Evolutionary conservation across 257 asterid genomes (phyloP).

Genomic region (Nicotiana noctiflora): DNA sequence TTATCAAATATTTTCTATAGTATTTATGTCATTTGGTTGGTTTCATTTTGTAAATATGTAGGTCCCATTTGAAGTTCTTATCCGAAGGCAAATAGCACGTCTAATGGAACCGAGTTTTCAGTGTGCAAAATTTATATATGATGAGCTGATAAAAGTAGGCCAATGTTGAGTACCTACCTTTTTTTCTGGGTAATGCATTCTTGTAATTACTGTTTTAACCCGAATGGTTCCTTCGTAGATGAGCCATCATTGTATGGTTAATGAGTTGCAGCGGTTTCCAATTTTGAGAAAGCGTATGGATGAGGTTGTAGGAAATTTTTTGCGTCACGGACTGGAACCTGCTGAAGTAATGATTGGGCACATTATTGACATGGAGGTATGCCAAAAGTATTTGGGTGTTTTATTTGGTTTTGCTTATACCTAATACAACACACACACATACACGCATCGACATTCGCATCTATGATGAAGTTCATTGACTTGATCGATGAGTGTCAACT

Average conservation of each 20-base stretch:
- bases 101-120: constrained; percentile 94
- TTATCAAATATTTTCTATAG: background rate
- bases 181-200: background rate
- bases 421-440: background rate
- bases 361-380: constrained; percentile 88
- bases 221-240: constrained; percentile 37
- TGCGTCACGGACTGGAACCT: constrained; percentile 81
- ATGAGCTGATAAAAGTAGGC: constrained; percentile 84
- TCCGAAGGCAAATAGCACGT: constrained; percentile 82
- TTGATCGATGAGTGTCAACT: background rate
- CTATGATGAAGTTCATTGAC: background rate
- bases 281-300: constrained; percentile 67
- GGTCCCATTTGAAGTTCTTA: constrained; percentile 97
- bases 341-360: constrained; percentile 81
- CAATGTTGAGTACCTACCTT: background rate
- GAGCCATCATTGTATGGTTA: constrained; percentile 79
- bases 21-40: background rate
- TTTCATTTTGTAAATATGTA: constrained; percentile 20
- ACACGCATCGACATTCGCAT: background rate
- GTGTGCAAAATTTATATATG: constrained; percentile 86
- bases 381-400: background rate
- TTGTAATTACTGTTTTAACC: background rate
- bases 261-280: constrained; percentile 85
- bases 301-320: constrained; percentile 62
- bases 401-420: background rate